Percentiles rank a stretch among this genome's conserved stretches.
Evolutionary conservation across 2,329 filamentous ascomycete species (phyloP).

Genomic region (Epichloe sylvatica): DNA sequence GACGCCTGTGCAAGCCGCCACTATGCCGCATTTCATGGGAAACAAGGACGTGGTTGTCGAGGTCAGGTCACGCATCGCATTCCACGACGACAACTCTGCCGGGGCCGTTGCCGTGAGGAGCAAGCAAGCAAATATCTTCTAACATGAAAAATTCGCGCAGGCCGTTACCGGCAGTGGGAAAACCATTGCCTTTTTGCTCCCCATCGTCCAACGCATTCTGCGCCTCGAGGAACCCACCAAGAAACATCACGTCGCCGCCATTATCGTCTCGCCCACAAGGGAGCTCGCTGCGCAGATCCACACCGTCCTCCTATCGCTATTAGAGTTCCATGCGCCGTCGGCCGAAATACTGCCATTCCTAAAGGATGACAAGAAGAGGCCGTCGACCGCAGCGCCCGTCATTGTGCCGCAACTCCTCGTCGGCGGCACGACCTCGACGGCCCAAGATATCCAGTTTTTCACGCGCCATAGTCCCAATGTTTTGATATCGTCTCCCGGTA

Average conservation of each 20-base stretch:
- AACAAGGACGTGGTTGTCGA: constrained; percentile 91
- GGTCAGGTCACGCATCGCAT: constrained; percentile 22
- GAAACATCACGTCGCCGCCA: constrained; percentile 77
- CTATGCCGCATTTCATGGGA: constrained; percentile 74
- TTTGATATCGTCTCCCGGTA: constrained; percentile 78
- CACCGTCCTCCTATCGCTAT: constrained; percentile 58
- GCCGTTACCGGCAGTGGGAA: constrained; percentile 88
- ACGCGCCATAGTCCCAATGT: constrained; percentile 75
- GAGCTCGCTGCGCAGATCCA: constrained; percentile 88
- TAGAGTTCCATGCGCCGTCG: constrained; percentile 73
- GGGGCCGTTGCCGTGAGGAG: not conserved
- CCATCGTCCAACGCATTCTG: constrained; percentile 68
- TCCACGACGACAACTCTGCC: not conserved
- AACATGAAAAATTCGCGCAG: constrained; percentile 18
- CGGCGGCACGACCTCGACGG: constrained; percentile 63
- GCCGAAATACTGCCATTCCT: constrained; percentile 47
- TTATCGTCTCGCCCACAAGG: constrained; percentile 80
- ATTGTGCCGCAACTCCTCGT: constrained; percentile 79
- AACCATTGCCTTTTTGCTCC: constrained; percentile 79
- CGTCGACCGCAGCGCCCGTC: constrained; percentile 30
- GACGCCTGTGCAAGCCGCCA: constrained; percentile 89
- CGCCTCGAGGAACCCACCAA: constrained; percentile 70
- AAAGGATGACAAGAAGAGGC: constrained; percentile 42
- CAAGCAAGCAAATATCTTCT: not conserved
- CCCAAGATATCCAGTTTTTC: constrained; percentile 78